Evolutionary conservation across 306 rosid genomes (phyloP), one percentile per base, ranked within the genome.

Genomic region (Cyamopsis tetragonoloba): DNA sequence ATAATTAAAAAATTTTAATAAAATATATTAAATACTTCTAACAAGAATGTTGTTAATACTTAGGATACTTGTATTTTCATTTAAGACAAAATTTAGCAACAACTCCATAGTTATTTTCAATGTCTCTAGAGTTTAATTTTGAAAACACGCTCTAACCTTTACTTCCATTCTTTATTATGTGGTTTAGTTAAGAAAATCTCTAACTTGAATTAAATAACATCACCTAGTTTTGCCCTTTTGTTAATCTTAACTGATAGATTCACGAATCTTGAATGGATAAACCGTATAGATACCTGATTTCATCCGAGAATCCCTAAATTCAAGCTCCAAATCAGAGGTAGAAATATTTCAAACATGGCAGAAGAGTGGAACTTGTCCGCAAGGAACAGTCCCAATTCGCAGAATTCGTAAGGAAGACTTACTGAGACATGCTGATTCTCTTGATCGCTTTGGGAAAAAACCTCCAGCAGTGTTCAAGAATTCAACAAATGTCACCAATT

Each of bases 371-470:
- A 80, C 73, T 4, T 86, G 97, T 77, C 95, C 95, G 4, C 5
- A 81, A 7, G 96, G 91, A 79, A 84, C 89, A 0, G 19, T 88
- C 34, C 91, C 92, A 1, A 79, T 88, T 44, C 77, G 92, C 11
- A 86, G 91, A 78, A 69, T 86, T 55, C 24, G 3, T 42, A 70
- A 26, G 62, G 34, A 67, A 6, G 87, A 91, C 22, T 59, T 88
- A 7, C 17, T 75, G 2, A 71, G 91, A 72, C n/a, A n/a, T n/a
- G 66, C 64, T 24, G 0, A 65, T 57, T 82, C 87, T n/a, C 49
- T 84, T 0, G 19, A 75, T 2, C 73, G 55, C 8, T 87, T 80
- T 6, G 95, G 88, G 3, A 65, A 17, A 55, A 84, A 90, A 47
- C 31, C 50, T 4, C 32, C 77, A 35, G 7, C 28, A 28, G 15